These are phyloP conservation scores for Suillus placidus DNA, from an alignment of 768 basidiomycete genomes.

Conservation along the genomic window DNA sequence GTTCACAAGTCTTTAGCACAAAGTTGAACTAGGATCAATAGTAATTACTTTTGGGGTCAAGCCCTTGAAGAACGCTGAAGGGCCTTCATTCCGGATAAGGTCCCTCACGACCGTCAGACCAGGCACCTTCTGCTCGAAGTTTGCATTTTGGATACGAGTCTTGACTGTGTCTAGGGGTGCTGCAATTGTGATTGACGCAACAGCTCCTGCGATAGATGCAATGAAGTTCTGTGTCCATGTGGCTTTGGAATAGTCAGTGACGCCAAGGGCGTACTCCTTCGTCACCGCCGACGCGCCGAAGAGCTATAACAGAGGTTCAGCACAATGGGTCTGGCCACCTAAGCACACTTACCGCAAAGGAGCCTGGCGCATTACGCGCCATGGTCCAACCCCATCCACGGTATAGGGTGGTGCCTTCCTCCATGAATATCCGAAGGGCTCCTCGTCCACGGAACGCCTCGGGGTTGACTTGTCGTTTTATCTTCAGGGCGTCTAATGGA, in stretches of 20 bases:
- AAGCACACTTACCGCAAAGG: conserved; percentile 75
- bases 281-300: conserved; percentile 96
- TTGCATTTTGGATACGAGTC: conserved; percentile 97
- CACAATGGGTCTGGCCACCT: neutral
- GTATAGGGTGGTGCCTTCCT: conserved; percentile 92
- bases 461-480: conserved; percentile 98
- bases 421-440: conserved; percentile 83
- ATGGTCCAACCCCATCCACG: conserved; percentile 99
- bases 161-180: conserved; percentile 96
- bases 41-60: conserved; percentile 85
- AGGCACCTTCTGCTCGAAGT: conserved; percentile 84
- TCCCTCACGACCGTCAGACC: conserved; percentile 85
- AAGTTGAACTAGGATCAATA: conserved; percentile 27
- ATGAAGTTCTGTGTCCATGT: conserved; percentile 98
- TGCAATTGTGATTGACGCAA: conserved; percentile 93
- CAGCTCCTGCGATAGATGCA: conserved; percentile 91
- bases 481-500: conserved; percentile 95
- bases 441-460: conserved; percentile 97
- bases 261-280: conserved; percentile 90
- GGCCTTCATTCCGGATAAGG: conserved; percentile 84
- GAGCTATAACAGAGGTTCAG: conserved; percentile 55
- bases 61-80: conserved; percentile 90
- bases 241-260: conserved; percentile 90
- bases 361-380: conserved; percentile 95
- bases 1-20: conserved; percentile 34